Base-by-base conservation (phyloP, 768 basidiomycete genomes). In the Russula abietina region DNA sequence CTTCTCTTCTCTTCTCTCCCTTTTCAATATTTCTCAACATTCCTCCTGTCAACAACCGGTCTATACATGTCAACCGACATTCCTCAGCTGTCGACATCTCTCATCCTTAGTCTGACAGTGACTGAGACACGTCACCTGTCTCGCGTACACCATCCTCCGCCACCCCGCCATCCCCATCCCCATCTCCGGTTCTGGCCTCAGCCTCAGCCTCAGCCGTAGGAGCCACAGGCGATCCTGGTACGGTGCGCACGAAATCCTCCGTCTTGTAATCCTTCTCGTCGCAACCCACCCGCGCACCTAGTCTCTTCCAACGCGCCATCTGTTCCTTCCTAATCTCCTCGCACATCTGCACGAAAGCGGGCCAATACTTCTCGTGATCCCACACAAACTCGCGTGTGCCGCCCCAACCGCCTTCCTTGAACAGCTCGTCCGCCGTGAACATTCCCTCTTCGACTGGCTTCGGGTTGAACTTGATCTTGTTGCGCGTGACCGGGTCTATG, bases 181-280 rank as follows among this genome's bases (percentile, higher is more conserved):
- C 28, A 17, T 28, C 50, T 3, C 28, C 50, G 9, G 7, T 22
- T n/a, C 10, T 1, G 1, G 17, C 32, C 32, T 52, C 11, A 30
- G 12, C 48, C 22, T 22, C 26, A 12, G 14, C 52, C 22, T 16
- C 30, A 32, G n/a, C 43, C 6, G 36, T 33, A 24, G 0, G 22
- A 5, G 57, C 33, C n/a, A 2, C 45, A 11, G 45, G 12, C 22
- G 33, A 11, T n/a, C 39, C 30, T 1, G 33, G 19, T 1, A 52
- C 16, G 17, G 8, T 17, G 32, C n/a, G 22, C 22, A 16, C 56
- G n/a, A 45, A 22, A 1, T 22, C 57, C 24, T 66, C 68, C 24
- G 64, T 61, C 71, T 91, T 93, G 68, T 88, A 85, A 26, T 89
- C 87, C 83, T 86, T 91, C 71, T 96, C 93, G 70, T 81, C 85